Conservation (phyloP, 495 filamentous ascomycete genomes). For the Daldinia childiae region DNA sequence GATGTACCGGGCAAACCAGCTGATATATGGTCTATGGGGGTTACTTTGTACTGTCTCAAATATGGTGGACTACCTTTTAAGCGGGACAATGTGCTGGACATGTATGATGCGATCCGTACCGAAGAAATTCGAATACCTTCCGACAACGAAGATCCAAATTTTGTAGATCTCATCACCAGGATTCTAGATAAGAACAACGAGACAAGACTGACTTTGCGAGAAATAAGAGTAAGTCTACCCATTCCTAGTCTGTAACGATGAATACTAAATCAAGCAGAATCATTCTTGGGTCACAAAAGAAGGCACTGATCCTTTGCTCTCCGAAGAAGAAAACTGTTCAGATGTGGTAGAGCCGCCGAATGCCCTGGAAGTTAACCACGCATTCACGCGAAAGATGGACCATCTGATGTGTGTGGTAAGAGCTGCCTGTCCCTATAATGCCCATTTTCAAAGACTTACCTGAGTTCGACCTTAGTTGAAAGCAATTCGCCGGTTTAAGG, state of each 20-base stretch:
- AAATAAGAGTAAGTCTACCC: conserved; percentile 72
- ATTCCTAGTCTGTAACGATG: conserved; percentile 4
- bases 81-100: conserved; percentile 76
- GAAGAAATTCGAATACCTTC: conserved; percentile 63
- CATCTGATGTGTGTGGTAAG: conserved; percentile 86
- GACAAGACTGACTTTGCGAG: conserved; percentile 82
- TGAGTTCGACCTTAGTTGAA: conserved; percentile 71
- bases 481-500: conserved; percentile 89
- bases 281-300: conserved; percentile 94
- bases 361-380: conserved; percentile 85
- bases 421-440: conserved; percentile 9
- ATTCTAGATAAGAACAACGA: conserved; percentile 80
- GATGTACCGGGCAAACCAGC: conserved; percentile 88
- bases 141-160: conserved; percentile 66
- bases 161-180: conserved; percentile 72
- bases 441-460: conserved; percentile 2
- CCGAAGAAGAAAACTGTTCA: conserved; percentile 86
- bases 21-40: conserved; percentile 99
- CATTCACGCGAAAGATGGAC: conserved; percentile 88
- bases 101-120: conserved; percentile 86
- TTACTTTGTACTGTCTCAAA: conserved; percentile 90
- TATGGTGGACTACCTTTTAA: conserved; percentile 91
- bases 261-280: conserved; percentile 61
- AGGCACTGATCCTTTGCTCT: conserved; percentile 81
- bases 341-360: conserved; percentile 82